These are phyloP conservation scores for Ascochyta viciae-villosae DNA, from an alignment of 2,329 filamentous ascomycete species.

Conservation along the genomic window DNA sequence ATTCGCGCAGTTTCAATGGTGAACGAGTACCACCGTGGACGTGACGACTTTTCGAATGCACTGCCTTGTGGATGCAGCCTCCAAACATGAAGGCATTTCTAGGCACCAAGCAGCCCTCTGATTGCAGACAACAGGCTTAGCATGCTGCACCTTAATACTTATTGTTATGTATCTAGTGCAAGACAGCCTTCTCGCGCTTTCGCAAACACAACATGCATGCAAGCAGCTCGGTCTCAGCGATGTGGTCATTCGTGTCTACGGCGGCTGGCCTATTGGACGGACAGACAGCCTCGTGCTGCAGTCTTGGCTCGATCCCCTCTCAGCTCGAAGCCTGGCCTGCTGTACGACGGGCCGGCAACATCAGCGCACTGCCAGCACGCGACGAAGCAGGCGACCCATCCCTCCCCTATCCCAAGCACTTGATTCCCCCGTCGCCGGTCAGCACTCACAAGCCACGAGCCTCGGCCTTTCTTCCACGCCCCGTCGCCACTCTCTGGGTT, in stretches of 20 bases:
- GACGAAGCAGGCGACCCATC: constrained; percentile 31
- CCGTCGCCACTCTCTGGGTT: constrained; percentile 39
- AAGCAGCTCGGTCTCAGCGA: constrained; percentile 7
- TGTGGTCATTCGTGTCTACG: constrained; percentile 13
- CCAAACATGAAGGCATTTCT: background rate
- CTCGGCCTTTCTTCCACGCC: constrained; percentile 38
- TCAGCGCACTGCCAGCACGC: constrained; percentile 40
- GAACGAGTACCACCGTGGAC: background rate
- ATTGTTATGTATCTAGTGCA: background rate
- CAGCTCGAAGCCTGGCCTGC: constrained; percentile 18
- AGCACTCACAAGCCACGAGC: constrained; percentile 29
- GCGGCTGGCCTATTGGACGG: constrained; percentile 9
- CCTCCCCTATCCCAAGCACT: background rate
- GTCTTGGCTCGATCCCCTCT: constrained; percentile 17
- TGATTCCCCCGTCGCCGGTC: constrained; percentile 16
- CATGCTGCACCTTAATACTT: background rate
- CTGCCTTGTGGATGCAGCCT: background rate
- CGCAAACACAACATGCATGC: background rate
- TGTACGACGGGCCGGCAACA: constrained; percentile 29
- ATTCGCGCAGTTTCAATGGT: background rate
- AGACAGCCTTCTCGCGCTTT: background rate
- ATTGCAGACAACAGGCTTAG: background rate
- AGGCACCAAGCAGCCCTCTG: background rate
- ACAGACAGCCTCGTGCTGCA: background rate
- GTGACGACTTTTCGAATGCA: background rate